phyloP scores from a whole-genome alignment of 2,329 filamentous ascomycete genomes.

The Verticillium alfalfae region DNA sequence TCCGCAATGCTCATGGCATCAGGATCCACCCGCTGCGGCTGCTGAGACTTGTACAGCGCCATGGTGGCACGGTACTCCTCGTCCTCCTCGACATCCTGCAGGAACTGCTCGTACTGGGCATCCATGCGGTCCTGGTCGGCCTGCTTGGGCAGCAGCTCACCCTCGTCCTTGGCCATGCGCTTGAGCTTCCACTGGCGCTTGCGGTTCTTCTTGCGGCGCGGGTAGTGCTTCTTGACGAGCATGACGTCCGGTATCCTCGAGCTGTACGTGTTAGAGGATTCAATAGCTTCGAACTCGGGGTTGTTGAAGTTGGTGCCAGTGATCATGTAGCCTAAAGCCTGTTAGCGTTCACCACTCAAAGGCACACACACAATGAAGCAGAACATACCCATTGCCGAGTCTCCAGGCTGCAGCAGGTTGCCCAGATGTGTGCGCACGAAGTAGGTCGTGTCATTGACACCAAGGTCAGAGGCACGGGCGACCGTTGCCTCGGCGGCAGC shows the following conservation, averaged over 20 bases:
- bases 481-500: constrained; percentile 83
- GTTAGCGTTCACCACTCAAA: not conserved
- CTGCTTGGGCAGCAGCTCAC: constrained; percentile 80
- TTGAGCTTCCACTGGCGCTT: constrained; percentile 89
- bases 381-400: constrained; percentile 63
- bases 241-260: constrained; percentile 85
- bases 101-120: constrained; percentile 93
- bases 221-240: constrained; percentile 95
- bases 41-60: constrained; percentile 73
- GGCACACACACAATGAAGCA: too few relatives aligned
- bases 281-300: constrained; percentile 74
- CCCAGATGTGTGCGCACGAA: constrained; percentile 89
- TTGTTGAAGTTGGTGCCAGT: constrained; percentile 92
- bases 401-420: constrained; percentile 76
- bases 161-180: constrained; percentile 87
- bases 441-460: constrained; percentile 80
- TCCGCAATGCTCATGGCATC: constrained; percentile 65
- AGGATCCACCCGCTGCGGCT: constrained; percentile 39
- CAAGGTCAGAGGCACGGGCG: constrained; percentile 79
- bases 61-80: constrained; percentile 78
- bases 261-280: constrained; percentile 69
- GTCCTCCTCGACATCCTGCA: constrained; percentile 95
- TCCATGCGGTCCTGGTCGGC: constrained; percentile 84
- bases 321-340: constrained; percentile 68
- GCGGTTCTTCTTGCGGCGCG: constrained; percentile 76